phyloP scores from a whole-genome alignment of 495 filamentous ascomycete species.

The Trichoderma parareesei region DNA sequence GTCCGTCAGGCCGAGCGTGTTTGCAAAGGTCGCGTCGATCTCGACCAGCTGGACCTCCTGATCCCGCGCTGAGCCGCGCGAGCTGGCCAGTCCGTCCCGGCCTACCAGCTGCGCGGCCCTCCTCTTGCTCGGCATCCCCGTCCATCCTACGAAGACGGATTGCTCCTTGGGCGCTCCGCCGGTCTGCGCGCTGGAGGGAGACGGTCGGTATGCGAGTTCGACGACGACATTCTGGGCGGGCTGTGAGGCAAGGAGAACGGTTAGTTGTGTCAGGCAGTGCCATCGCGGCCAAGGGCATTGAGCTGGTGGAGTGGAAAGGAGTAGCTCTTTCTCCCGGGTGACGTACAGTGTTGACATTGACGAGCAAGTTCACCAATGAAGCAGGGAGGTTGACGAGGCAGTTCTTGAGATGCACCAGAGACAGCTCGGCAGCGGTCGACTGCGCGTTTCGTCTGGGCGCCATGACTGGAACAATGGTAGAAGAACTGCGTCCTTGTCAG shows the following conservation, averaged over 20 bases:
- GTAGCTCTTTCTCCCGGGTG: background rate
- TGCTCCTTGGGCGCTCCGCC: conserved; percentile 30
- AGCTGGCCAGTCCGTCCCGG: conserved; percentile 59
- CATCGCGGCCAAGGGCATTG: background rate
- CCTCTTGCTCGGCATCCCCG: conserved; percentile 88
- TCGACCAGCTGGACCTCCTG: conserved; percentile 72
- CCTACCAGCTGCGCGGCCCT: conserved; percentile 63
- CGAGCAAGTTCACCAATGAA: conserved; percentile 72
- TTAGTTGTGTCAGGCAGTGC: conserved; percentile 14
- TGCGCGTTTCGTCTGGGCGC: conserved; percentile 57
- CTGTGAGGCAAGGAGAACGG: conserved; percentile 28
- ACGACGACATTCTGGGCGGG: conserved; percentile 92
- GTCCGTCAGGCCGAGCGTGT: conserved; percentile 68
- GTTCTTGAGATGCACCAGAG: conserved; percentile 76
- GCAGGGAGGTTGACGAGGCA: conserved; percentile 89
- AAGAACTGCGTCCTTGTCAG: background rate
- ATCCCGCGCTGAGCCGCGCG: conserved; percentile 47
- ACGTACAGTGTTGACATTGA: conserved; percentile 80
- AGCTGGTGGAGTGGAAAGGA: background rate
- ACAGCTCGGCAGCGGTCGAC: conserved; percentile 65
- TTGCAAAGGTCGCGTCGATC: conserved; percentile 83
- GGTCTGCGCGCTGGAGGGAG: conserved; percentile 3
- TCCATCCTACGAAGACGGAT: conserved; percentile 87
- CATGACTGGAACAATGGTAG: conserved; percentile 29
- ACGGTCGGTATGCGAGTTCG: conserved; percentile 61